These are phyloP conservation scores for Biscutella laevigata DNA, from an alignment of 441 rosid genomes.

Conservation along the genomic window DNA sequence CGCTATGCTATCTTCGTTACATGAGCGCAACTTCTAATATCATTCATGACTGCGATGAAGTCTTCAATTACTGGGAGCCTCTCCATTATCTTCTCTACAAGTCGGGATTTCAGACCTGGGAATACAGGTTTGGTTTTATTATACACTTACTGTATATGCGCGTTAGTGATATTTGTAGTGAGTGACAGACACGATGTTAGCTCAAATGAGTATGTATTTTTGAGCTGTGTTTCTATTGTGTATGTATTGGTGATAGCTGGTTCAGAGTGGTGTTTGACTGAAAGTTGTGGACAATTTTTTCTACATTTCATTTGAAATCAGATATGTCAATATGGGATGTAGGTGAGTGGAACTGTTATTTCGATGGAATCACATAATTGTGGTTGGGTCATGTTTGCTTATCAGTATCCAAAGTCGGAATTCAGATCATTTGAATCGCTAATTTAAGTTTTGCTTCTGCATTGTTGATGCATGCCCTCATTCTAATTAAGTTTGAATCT, in stretches of 20 bases:
- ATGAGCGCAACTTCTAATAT: conserved; percentile 93
- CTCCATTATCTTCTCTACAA: conserved; percentile 83
- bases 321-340: conserved; percentile 5
- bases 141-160: not conserved
- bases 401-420: not conserved
- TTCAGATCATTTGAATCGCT: not conserved
- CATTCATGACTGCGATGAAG: conserved; percentile 95
- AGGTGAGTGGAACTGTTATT: not conserved
- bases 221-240: not conserved
- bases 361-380: not conserved
- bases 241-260: not conserved
- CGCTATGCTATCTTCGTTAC: conserved; percentile 68
- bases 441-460: not conserved
- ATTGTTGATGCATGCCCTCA: not conserved
- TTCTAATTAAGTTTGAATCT: not conserved
- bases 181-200: not conserved
- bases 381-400: not conserved
- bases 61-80: conserved; percentile 98
- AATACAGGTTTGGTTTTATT: conserved; percentile 51
- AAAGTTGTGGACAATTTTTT: not conserved
- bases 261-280: not conserved
- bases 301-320: not conserved
- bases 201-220: not conserved
- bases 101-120: conserved; percentile 96
- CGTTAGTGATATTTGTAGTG: not conserved